Evolutionary conservation across 2,329 filamentous ascomycete species (phyloP), one percentile per base, ranked within the genome.

Genomic region (Boeremia exigua): DNA sequence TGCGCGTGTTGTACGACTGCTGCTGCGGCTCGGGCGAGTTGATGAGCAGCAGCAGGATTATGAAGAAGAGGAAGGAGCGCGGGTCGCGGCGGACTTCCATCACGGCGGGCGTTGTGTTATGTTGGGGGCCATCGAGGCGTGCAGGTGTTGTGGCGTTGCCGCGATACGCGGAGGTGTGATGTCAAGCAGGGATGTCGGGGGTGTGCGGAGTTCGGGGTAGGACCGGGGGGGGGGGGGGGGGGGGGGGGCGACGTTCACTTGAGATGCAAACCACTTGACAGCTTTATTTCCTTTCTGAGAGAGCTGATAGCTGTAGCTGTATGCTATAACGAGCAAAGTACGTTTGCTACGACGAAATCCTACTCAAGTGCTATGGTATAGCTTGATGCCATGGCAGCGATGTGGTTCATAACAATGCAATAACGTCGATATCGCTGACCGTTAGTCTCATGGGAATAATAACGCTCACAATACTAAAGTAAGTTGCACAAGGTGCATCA

Each of bases 71-170:
- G 40, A 75, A 73, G 27, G 67, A 65, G 58, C 72, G 61, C 5
- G 73, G 72, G 56, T 75, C 73, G 48, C 73, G 71, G 50, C 70
- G 69, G 54, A 66, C 66, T 65, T 74, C 72, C 73, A 75, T 75
- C 65, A 72, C 59, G 63, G 66, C 48, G 66, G 63, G 55, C 58
- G 62, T 40, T 45, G 50, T 28, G 47, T 42, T 14, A 3, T 50
- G 17, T 29, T 25, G 6, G 42, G 11, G 28, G 53, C 53, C 53
- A 56, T 56, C 53, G 47, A 56, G 47, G 53, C 32, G 36, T 29
- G 40, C 8, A 11, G 19, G 53, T 46, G 36, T 28, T 47, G 42
- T 42, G 12, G 36, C 12, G 25, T 36, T 10, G 36, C 11, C 2
- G 29, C 14, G 56, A 53, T 34, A 14, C 40, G 53, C 14, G 17